Conservation (phyloP, 768 basidiomycete genomes). For the Hericium alpestre region DNA sequence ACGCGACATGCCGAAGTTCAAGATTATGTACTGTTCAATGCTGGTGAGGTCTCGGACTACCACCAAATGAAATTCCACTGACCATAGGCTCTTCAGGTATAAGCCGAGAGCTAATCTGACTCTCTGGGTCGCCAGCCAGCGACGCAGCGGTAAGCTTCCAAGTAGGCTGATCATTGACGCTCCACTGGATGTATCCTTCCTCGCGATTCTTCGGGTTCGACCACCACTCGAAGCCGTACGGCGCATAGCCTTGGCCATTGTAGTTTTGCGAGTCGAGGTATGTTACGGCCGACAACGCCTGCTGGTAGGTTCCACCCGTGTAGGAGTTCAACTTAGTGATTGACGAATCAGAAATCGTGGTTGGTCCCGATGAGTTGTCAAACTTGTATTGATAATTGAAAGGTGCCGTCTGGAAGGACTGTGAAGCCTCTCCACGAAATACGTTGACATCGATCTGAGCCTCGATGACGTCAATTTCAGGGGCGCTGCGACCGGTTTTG, state of each 20-base stretch:
- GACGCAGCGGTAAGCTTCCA: constrained; percentile 65
- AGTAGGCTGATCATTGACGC: constrained; percentile 46
- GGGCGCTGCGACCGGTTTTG: constrained; percentile 59
- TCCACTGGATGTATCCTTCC: constrained; percentile 83
- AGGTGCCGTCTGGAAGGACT: constrained; percentile 73
- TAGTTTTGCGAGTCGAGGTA: constrained; percentile 47
- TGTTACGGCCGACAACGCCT: constrained; percentile 61
- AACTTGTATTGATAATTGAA: constrained; percentile 64
- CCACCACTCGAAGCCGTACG: constrained; percentile 77
- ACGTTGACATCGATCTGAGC: constrained; percentile 51
- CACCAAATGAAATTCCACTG: constrained; percentile 18
- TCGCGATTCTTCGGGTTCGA: constrained; percentile 53
- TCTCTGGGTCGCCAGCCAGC: constrained; percentile 52
- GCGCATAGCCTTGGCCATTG: constrained; percentile 39
- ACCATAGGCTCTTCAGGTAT: constrained; percentile 92
- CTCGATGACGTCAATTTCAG: constrained; percentile 91
- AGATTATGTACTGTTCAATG: constrained; percentile 55
- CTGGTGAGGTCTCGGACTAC: neutral
- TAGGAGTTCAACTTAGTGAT: constrained; percentile 56
- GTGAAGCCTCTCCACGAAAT: constrained; percentile 60
- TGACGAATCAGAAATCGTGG: constrained; percentile 39
- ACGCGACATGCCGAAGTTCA: constrained; percentile 78
- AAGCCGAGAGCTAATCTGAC: constrained; percentile 53
- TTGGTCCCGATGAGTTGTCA: constrained; percentile 39
- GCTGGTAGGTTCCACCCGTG: constrained; percentile 61